Percentiles rank a stretch among this genome's conserved stretches.
phyloP scores from a whole-genome alignment of 2,329 filamentous ascomycete genomes.

The Pyricularia grisea region DNA sequence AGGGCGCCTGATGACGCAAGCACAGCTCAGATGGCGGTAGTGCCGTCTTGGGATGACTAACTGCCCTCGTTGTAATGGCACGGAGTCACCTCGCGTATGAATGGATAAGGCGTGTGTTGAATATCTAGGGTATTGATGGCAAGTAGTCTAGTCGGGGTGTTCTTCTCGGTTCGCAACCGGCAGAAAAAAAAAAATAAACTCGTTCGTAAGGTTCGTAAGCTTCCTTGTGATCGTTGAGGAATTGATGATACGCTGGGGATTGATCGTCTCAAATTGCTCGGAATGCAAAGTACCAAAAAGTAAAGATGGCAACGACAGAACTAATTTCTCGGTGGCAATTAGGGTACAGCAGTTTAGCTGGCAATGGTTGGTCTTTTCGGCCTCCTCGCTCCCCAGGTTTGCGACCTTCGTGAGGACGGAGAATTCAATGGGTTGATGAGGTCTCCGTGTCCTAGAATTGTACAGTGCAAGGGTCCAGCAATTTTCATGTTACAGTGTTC shows the following conservation, averaged over 20 bases:
- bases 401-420: not conserved
- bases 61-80: not conserved
- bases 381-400: not conserved
- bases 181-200: not conserved
- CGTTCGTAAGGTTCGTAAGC: not conserved
- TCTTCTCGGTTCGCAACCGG: not conserved
- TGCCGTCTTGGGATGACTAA: not conserved
- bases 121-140: not conserved
- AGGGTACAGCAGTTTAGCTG: not conserved
- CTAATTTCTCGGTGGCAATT: not conserved
- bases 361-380: not conserved
- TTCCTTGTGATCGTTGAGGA: not conserved
- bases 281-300: not conserved
- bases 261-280: not conserved
- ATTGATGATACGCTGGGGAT: not conserved
- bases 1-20: not conserved
- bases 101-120: not conserved
- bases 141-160: not conserved
- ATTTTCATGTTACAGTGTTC: not conserved
- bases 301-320: not conserved
- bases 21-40: not conserved
- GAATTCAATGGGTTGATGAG: not conserved
- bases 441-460: not conserved
- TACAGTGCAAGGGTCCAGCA: not conserved
- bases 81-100: not conserved